Conservation (phyloP, 2,329 filamentous ascomycete genomes). For the Chalaropsis ovoidea region DNA sequence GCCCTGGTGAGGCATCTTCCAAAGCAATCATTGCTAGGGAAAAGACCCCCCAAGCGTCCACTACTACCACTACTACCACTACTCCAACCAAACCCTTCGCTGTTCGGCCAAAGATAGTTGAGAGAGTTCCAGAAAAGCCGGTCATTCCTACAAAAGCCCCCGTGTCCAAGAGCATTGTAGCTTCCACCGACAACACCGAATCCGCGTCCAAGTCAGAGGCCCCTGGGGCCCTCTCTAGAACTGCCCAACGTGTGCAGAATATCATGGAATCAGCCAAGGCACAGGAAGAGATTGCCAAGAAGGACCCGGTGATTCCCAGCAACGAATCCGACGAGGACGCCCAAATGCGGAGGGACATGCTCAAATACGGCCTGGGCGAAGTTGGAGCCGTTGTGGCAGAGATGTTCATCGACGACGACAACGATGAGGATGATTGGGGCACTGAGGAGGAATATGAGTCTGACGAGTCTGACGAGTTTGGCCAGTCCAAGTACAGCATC, state of each 20-base stretch:
- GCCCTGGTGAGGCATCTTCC: slow-evolving; percentile 12
- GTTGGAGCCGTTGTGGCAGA: slow-evolving; percentile 88
- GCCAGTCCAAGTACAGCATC: slow-evolving; percentile 56
- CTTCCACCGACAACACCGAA: slow-evolving; percentile 31
- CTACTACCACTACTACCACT: slow-evolving; percentile 27
- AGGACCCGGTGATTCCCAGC: slow-evolving; percentile 50
- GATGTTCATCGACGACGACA: slow-evolving; percentile 54
- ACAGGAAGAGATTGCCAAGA: slow-evolving; percentile 40
- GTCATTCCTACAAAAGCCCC: slow-evolving; percentile 40
- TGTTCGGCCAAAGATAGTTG: slow-evolving; percentile 42
- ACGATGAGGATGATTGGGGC: slow-evolving; percentile 44
- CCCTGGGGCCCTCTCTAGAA: slow-evolving; percentile 28
- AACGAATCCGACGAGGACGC: slow-evolving; percentile 75
- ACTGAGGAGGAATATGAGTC: slow-evolving; percentile 43
- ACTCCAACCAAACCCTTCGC: not conserved
- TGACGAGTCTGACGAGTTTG: slow-evolving; percentile 62
- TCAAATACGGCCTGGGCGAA: slow-evolving; percentile 79
- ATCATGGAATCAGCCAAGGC: slow-evolving; percentile 49
- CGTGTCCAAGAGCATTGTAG: slow-evolving; percentile 52
- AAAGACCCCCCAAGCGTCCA: slow-evolving; percentile 43
- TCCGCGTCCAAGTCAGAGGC: not conserved
- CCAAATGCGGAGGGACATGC: slow-evolving; percentile 72
- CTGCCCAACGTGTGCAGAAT: slow-evolving; percentile 43
- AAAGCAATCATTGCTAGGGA: slow-evolving; percentile 37
- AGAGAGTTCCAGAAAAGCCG: slow-evolving; percentile 30